A percentile compares a stretch with the other conserved stretches of the same genome.
Evolutionary conservation across 371 early-diverging fungal genomes (phyloP).

Genomic region (Dinochytrium kinnereticum): DNA sequence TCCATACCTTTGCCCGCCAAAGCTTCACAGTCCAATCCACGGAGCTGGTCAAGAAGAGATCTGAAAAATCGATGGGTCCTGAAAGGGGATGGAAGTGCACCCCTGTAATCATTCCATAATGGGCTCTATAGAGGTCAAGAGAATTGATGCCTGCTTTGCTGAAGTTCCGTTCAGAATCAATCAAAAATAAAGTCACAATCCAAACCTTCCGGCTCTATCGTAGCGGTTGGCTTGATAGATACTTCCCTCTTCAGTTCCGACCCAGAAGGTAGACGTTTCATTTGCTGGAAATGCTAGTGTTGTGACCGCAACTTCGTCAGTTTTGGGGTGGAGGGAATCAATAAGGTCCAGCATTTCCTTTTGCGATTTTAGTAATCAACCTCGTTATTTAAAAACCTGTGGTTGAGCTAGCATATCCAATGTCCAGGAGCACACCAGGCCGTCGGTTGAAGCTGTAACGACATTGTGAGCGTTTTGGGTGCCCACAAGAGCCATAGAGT

Average conservation of each 20-base stretch:
- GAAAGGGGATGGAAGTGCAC: conserved; percentile 87
- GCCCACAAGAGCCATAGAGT: conserved; percentile 86
- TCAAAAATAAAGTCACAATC: not conserved
- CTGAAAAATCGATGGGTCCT: conserved; percentile 84
- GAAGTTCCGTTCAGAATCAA: conserved; percentile 12
- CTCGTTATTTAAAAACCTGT: conserved; percentile 51
- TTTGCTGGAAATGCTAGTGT: conserved; percentile 87
- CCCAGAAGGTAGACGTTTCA: conserved; percentile 91
- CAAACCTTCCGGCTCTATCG: conserved; percentile 81
- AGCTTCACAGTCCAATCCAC: conserved; percentile 97
- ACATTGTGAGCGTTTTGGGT: conserved; percentile 93
- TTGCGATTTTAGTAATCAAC: not conserved
- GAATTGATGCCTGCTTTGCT: conserved; percentile 94
- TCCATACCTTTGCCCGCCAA: conserved; percentile 82
- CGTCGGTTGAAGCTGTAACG: conserved; percentile 91
- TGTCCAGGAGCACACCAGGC: conserved; percentile 94
- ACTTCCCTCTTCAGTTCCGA: conserved; percentile 95
- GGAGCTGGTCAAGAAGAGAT: conserved; percentile 86
- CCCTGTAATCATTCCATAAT: conserved; percentile 88
- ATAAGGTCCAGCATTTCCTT: conserved; percentile 81
- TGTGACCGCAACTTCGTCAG: conserved; percentile 93
- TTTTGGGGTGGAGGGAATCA: conserved; percentile 76
- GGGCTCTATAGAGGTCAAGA: conserved; percentile 83
- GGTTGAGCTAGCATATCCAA: conserved; percentile 96
- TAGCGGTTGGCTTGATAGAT: conserved; percentile 91